A percentile compares a stretch with the other conserved stretches of the same genome.
Conservation (phyloP, 345 rosid genomes). For the Hibiscus trionum region DNA sequence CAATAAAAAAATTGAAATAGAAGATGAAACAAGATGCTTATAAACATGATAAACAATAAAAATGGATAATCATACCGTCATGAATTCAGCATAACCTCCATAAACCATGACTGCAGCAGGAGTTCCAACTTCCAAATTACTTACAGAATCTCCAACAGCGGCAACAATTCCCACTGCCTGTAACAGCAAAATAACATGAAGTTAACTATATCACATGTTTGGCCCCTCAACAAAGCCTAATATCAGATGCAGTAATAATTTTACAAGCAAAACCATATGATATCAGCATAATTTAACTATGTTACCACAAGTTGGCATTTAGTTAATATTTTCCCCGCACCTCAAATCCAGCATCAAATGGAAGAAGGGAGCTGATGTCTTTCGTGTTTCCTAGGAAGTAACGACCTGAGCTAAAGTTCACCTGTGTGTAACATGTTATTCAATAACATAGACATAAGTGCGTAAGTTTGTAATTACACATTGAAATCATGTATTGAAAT, state of each 20-base stretch:
- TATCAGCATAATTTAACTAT: conserved; percentile 3
- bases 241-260: not conserved
- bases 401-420: conserved; percentile 94
- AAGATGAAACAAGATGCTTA: conserved; percentile 12
- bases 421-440: conserved; percentile 37
- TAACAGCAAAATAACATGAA: conserved; percentile 9
- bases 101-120: conserved; percentile 90
- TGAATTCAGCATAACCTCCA: conserved; percentile 86
- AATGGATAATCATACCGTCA: conserved; percentile 31
- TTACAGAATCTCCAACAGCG: conserved; percentile 77
- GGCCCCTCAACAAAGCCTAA: not conserved
- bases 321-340: conserved; percentile 21
- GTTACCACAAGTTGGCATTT: not conserved
- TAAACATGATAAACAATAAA: not conserved
- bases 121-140: conserved; percentile 63
- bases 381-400: conserved; percentile 51
- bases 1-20: not conserved
- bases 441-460: not conserved
- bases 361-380: conserved; percentile 49
- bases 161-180: conserved; percentile 92
- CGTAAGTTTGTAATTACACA: not conserved
- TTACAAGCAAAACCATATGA: not conserved
- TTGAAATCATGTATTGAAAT: not conserved
- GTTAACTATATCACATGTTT: not conserved
- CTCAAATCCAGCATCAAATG: conserved; percentile 97